These are phyloP conservation scores for Homolaphlyctis polyrhiza DNA, from an alignment of 371 early-diverging fungal species.

Conservation along the genomic window DNA sequence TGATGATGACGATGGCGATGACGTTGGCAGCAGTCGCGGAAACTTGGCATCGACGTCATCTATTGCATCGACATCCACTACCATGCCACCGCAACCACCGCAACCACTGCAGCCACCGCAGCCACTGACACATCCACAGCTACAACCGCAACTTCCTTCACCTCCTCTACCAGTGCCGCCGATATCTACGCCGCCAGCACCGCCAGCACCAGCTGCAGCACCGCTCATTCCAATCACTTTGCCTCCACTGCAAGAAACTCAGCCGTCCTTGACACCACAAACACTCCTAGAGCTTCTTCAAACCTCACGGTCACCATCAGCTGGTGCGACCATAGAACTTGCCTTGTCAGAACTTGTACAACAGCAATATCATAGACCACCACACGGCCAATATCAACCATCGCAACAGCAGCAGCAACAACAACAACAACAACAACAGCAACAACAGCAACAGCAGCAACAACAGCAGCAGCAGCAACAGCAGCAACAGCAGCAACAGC, in stretches of 20 bases:
- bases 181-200: background rate
- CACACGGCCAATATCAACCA: background rate
- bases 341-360: background rate
- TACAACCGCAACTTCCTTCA: background rate
- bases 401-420: background rate
- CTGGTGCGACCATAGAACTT: too few species aligned
- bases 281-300: too few species aligned
- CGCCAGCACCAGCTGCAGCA: background rate
- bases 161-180: background rate
- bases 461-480: background rate
- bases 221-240: background rate
- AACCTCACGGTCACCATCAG: too few species aligned
- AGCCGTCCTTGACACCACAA: too few species aligned
- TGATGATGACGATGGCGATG: slow-evolving; percentile 2
- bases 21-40: background rate
- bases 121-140: background rate
- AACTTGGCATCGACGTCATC: background rate
- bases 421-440: background rate
- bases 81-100: background rate
- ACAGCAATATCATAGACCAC: background rate
- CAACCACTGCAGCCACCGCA: background rate
- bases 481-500: background rate
- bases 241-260: too few species aligned
- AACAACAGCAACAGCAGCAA: background rate
- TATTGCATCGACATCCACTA: background rate